Percentiles rank a stretch among this genome's conserved stretches.
phyloP scores from a whole-genome alignment of 805 yeast species.

The Metschnikowia vanudenii region DNA sequence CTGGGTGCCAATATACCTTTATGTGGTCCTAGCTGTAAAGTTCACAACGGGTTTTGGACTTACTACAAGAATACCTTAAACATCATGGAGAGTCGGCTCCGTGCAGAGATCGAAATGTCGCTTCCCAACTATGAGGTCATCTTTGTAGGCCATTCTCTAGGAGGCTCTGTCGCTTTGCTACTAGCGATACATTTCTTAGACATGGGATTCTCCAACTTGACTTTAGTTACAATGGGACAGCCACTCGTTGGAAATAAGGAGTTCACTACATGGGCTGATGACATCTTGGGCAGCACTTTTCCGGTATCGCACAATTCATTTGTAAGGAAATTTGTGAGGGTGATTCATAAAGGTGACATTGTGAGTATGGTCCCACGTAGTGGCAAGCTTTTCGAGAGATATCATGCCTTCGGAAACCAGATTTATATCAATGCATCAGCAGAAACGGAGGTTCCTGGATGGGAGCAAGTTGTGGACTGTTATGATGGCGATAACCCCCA shows the following conservation, averaged over 20 bases:
- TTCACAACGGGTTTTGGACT: constrained; percentile 36
- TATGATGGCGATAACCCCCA: constrained; percentile 23
- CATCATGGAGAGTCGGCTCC: constrained; percentile 23
- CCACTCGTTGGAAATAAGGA: constrained; percentile 42
- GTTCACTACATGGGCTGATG: constrained; percentile 39
- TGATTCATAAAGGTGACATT: constrained; percentile 29
- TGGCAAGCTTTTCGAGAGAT: constrained; percentile 16
- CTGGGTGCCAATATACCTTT: constrained; percentile 21
- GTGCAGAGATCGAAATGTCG: constrained; percentile 7
- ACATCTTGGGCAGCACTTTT: constrained; percentile 29
- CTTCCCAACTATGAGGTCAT: constrained; percentile 21
- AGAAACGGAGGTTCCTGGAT: constrained; percentile 23
- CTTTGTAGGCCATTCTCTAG: constrained; percentile 34
- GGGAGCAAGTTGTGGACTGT: constrained; percentile 36
- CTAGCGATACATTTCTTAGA: constrained; percentile 37
- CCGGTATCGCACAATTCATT: constrained; percentile 22
- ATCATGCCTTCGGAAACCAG: constrained; percentile 37
- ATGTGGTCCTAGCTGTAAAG: constrained; percentile 36
- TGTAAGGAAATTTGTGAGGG: constrained; percentile 22
- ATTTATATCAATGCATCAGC: constrained; percentile 36
- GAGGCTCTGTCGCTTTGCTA: constrained; percentile 42
- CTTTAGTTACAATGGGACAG: constrained; percentile 44
- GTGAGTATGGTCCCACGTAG: constrained; percentile 30
- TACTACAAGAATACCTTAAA: constrained; percentile 30
- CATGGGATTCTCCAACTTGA: constrained; percentile 30